These are phyloP conservation scores for Aspergillus udagawae DNA, from an alignment of 2,329 filamentous ascomycete genomes.

Conservation along the genomic window DNA sequence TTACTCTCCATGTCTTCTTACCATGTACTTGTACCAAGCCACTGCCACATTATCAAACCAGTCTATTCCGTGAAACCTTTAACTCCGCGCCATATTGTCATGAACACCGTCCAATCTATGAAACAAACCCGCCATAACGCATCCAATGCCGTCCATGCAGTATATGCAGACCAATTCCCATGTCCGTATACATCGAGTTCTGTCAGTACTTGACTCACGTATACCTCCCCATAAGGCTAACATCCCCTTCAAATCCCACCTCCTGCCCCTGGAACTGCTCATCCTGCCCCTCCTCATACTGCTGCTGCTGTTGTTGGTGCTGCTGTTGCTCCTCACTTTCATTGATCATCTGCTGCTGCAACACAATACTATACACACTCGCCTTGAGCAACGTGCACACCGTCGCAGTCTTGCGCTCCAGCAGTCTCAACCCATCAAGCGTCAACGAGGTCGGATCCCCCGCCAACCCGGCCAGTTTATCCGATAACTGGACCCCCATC, in stretches of 20 bases:
- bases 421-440: slow-evolving; percentile 71
- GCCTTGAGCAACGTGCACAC: slow-evolving; percentile 96
- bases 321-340: slow-evolving; percentile 41
- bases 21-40: slow-evolving; percentile 29
- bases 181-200: slow-evolving; percentile 1
- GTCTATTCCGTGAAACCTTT: slow-evolving; percentile 9
- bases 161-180: slow-evolving; percentile 3
- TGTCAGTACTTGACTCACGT: slow-evolving; percentile 5
- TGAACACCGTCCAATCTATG: neutral
- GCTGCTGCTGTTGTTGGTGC: slow-evolving; percentile 13
- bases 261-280: slow-evolving; percentile 16
- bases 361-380: slow-evolving; percentile 95
- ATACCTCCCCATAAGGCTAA: slow-evolving; percentile 19
- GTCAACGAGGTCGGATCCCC: slow-evolving; percentile 69
- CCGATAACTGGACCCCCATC: slow-evolving; percentile 24
- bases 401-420: slow-evolving; percentile 91
- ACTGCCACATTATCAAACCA: slow-evolving; percentile 5
- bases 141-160: slow-evolving; percentile 1
- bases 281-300: slow-evolving; percentile 19
- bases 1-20: slow-evolving; percentile 6
- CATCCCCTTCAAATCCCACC: slow-evolving; percentile 19
- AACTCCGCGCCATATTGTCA: neutral
- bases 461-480: slow-evolving; percentile 53
- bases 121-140: neutral
- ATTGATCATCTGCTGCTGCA: slow-evolving; percentile 92